Base-by-base conservation (phyloP, 768 basidiomycete genomes). In the Trametes cingulata region DNA sequence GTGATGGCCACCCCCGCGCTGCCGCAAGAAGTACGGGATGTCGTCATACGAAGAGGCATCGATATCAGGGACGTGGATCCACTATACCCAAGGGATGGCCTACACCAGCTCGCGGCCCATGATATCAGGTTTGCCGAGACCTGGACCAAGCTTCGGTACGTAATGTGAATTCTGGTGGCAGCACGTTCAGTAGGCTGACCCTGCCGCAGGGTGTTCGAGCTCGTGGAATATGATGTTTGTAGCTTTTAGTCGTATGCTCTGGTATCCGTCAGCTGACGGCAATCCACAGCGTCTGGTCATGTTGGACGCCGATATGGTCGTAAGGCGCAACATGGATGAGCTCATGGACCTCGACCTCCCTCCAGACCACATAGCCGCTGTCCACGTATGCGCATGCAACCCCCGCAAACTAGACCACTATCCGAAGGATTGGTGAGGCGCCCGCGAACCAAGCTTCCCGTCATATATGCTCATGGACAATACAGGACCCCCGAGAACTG, bases 371-470 rank as follows among this genome's bases (percentile, higher is more conserved):
- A 95, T 98, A 58, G 95, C 93, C 6, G 95, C 94, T 0, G 82
- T 78, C 0, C 95, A 96, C 65, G 95, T 86, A 14, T 99, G 96
- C 69, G 87, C 94, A 3, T 99, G 96, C 77, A 99, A 99, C 73
- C 96, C 95, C 7, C 83, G 86, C 39, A 88, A 85, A 69, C 71
- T 96, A 19, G 61, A 79, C 2, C 92, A 95, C 72, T 99, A 99
- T 74, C 96, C 96, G 8, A 67, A 74, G 3, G 94, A 97, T 70
- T 99, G 96, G 97, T 81, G 52, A 71, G 77, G 49, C 46, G 17
- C 40, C 50, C 12, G 7, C 9, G 46, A 39, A 29, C 19, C 8
- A 13, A 14, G 20, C 27, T 24, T 22, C 8, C 19, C n/a, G 10
- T n/a, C 42, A 25, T 10, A 10, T 52, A 49, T 10, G 19, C 27